Evolutionary conservation across 2,329 filamentous ascomycete genomes (phyloP).

Genomic region (Alternaria ventricosa): DNA sequence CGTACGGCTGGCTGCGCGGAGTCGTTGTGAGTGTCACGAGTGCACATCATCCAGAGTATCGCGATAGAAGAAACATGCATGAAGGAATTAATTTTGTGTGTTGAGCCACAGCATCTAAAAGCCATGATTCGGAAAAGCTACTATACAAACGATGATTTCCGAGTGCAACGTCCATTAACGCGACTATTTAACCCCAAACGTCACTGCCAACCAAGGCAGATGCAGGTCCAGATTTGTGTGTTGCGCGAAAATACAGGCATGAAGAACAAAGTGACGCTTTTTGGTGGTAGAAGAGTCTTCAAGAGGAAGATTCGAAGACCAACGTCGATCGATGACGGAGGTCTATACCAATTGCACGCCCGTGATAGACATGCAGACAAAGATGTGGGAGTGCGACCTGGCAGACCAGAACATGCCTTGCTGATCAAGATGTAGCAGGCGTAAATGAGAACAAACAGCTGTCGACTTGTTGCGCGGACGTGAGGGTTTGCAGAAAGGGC

Average conservation of each 20-base stretch:
- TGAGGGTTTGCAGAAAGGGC: conserved; percentile 8
- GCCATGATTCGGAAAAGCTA: conserved; percentile 1
- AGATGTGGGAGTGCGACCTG: neutral
- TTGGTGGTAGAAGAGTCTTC: conserved; percentile 2
- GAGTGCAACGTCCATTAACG: neutral
- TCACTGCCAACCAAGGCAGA: neutral
- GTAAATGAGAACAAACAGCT: neutral
- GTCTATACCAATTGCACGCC: neutral
- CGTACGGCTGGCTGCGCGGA: no score
- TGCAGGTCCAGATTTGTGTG: neutral
- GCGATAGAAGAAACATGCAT: neutral
- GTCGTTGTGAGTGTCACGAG: neutral
- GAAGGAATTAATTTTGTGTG: neutral
- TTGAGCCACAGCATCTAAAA: neutral
- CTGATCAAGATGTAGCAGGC: neutral
- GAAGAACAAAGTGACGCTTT: conserved; percentile 13
- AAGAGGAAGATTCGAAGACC: neutral
- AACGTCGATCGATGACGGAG: neutral
- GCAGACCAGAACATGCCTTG: neutral
- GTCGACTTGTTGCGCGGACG: neutral
- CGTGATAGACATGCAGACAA: conserved; percentile 4
- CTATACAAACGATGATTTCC: conserved; percentile 10
- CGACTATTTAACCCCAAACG: neutral
- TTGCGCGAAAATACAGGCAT: conserved; percentile 6
- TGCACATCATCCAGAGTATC: neutral